Conservation (phyloP, 140 eudicot genomes). For the Stevia rebaudiana region DNA sequence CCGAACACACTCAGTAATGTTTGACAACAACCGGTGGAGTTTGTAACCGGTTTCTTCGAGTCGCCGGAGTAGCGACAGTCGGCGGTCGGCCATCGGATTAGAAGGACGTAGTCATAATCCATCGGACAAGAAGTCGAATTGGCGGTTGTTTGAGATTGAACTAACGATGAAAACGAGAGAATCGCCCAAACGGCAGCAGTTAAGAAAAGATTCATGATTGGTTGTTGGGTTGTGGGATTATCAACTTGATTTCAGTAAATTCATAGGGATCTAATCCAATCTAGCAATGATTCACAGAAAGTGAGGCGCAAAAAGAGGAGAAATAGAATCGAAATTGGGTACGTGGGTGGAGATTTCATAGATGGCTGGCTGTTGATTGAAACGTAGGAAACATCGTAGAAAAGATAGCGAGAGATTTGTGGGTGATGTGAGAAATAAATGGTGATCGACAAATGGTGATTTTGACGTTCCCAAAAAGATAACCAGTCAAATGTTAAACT, state of each 20-base stretch:
- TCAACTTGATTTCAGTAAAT: not conserved
- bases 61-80: slow-evolving; percentile 35
- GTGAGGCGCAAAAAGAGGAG: not conserved
- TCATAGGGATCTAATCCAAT: too few species aligned
- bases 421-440: not conserved
- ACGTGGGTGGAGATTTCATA: slow-evolving; percentile 4
- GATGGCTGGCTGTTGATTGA: slow-evolving; percentile 16
- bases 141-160: slow-evolving; percentile 1
- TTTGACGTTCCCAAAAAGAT: slow-evolving; percentile 14
- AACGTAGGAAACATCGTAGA: not conserved
- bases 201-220: slow-evolving; percentile 13
- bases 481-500: not conserved
- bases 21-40: slow-evolving; percentile 49
- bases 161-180: not conserved
- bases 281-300: too few species aligned
- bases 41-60: slow-evolving; percentile 11
- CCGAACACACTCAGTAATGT: slow-evolving; percentile 64
- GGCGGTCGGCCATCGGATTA: slow-evolving; percentile 47
- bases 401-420: not conserved
- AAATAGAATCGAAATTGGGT: slow-evolving; percentile 1
- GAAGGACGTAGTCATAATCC: slow-evolving; percentile 42
- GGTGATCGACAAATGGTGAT: not conserved
- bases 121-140: slow-evolving; percentile 56
- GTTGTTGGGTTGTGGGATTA: not conserved
- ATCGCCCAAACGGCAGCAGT: not conserved